These are phyloP conservation scores for Solidago caesia DNA, from an alignment of 129 eudicot genomes.

Conservation along the genomic window DNA sequence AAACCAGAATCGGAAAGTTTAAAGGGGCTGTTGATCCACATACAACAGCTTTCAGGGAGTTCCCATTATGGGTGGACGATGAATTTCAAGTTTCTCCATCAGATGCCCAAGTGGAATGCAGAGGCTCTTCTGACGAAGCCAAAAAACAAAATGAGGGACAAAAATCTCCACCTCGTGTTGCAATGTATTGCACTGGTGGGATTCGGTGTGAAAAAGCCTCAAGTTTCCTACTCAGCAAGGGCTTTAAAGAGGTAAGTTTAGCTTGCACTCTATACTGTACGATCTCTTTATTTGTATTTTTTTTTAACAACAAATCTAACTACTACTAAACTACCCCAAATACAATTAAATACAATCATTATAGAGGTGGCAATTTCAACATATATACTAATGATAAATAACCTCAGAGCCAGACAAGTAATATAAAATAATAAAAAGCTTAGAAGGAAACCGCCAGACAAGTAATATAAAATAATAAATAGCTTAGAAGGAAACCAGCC, in stretches of 20 bases:
- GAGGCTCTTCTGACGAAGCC: slow-evolving; percentile 28
- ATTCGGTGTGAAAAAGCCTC: slow-evolving; percentile 93
- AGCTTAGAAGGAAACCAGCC: too few relatives aligned
- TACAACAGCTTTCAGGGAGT: slow-evolving; percentile 83
- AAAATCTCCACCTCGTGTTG: slow-evolving; percentile 70
- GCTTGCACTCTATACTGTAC: slow-evolving; percentile 1
- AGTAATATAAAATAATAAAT: too few relatives aligned
- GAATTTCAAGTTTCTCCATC: slow-evolving; percentile 41
- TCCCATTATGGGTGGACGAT: slow-evolving; percentile 90
- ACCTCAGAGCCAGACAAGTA: not conserved
- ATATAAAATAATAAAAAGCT: not conserved
- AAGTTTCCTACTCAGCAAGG: slow-evolving; percentile 74
- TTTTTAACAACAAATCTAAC: not conserved
- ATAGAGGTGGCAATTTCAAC: not conserved
- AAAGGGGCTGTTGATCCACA: slow-evolving; percentile 92
- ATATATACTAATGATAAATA: not conserved
- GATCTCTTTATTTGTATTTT: not conserved
- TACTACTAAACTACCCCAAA: not conserved
- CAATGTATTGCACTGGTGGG: slow-evolving; percentile 96
- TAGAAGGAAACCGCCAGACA: not conserved
- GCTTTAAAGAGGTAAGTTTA: slow-evolving; percentile 69
- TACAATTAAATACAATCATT: too few relatives aligned
- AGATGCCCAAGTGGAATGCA: slow-evolving; percentile 27
- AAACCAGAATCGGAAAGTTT: slow-evolving; percentile 87
- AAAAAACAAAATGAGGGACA: slow-evolving; percentile 34